Base-by-base conservation (phyloP, 306 rosid genomes). In the Vigna angularis region DNA sequence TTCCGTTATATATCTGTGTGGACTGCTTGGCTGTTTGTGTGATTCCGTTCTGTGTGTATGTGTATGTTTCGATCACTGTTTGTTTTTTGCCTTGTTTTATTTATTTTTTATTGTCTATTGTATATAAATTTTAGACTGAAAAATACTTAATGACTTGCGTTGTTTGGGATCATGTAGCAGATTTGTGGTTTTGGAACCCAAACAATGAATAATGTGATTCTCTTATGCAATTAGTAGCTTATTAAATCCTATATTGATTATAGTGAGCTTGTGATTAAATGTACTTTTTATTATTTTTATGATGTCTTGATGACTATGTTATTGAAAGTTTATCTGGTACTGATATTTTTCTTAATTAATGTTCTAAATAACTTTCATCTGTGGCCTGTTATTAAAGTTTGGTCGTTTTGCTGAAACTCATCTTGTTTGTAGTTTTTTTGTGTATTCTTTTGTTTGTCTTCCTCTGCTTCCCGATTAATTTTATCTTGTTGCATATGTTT, bases 81-180 rank as follows among this genome's bases (percentile, higher is more conserved):
- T 1, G 15, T 51, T 11, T 53, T 48, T 61, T 69, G 32, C 42
- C 5, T 16, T 75, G 9, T 42, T 30, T 20, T 56, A 3, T 2
- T 71, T 20, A 20, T 49, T 50, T 4, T 57, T 51, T 3, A 32
- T 15, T 28, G 45, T 65, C 63, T 47, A 6, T 75, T 67, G 0
- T 15, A 6, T 65, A 22, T 53, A 14, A 42, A 18, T 24, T 15
- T 34, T 28, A 4, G n/a, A 17, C 63, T 26, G 24, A 76, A 30
- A 56, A 9, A 18, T 56, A 28, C 50, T 14, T 5, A 11, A n/a
- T 79, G 61, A 55, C 74, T 34, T 73, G 18, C 74, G 80, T 70
- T 52, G 28, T 47, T 83, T 58, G 70, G 61, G 62, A 79, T 69
- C 50, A 53, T 61, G 48, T 51, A 7, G 28, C 73, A 64, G 67